phyloP scores from a whole-genome alignment of 73 alveolate genomes.

The Paramecium sexaurelia region DNA sequence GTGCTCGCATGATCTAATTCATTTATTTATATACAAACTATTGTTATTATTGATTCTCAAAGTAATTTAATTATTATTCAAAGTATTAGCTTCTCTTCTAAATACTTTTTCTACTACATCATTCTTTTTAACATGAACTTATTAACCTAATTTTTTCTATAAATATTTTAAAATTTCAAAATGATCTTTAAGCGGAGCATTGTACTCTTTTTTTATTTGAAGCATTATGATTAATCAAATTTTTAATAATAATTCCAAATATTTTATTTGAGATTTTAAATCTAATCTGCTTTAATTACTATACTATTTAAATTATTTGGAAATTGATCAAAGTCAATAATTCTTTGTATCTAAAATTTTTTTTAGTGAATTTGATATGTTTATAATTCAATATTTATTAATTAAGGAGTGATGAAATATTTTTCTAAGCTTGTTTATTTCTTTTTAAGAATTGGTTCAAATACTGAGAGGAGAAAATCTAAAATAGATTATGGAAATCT shows the following conservation, averaged over 20 bases:
- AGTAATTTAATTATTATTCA: neutral
- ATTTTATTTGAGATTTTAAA: neutral
- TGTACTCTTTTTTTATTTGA: neutral
- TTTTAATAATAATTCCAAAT: neutral
- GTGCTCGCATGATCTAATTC: conserved; percentile 12
- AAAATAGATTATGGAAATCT: conserved; percentile 15
- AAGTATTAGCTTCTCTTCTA: neutral
- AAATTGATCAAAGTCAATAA: neutral
- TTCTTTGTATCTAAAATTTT: neutral
- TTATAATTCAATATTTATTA: neutral
- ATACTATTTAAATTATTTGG: too few relatives aligned
- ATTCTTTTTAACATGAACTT: neutral
- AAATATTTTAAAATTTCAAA: neutral
- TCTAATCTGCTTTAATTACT: neutral
- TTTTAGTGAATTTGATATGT: neutral
- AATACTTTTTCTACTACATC: neutral
- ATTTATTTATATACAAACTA: neutral
- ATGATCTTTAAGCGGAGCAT: neutral
- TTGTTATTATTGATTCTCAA: neutral
- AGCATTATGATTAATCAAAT: neutral
- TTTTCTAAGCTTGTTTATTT: neutral
- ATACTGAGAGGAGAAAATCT: conserved; percentile 20
- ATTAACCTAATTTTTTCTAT: neutral
- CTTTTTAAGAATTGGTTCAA: neutral
- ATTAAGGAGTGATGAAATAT: neutral